Evolutionary conservation across 2,329 filamentous ascomycete species (phyloP), one percentile per base, ranked within the genome.

Genomic region (Monilinia aucupariae): DNA sequence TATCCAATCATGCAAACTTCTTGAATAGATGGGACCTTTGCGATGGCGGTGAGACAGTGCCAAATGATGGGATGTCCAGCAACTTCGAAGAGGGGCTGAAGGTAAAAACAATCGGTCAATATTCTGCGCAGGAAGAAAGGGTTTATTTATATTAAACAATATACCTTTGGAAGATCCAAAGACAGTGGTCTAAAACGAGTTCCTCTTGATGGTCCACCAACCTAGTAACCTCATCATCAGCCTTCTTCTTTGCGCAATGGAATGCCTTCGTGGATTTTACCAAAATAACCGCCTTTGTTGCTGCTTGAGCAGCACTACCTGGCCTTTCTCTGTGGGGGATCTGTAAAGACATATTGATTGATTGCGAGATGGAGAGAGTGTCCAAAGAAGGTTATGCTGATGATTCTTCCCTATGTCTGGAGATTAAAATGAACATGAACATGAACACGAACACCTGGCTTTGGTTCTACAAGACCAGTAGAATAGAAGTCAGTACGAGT

Each of bases 1-100:
- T 99, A 99, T 74, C 94, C 94, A 74, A 99, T 96, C 74, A 99
- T 88, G 81, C 94, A 92, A 71, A 99, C 93, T 78, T 99, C 94
- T 75, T 92, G 90, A 77, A 99, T 91, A 73, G 90, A 89, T 72
- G 91, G 89, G 65, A 97, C 90, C 76, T 92, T 96, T 69, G 90
- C 87, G 73, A 97, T 85, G 73, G 94, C 92, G 73, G 89, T 90
- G 75, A 99, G 85, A 82, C 92, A 96, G 82, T 99, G 94, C 84
- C 92, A 93, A 81, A 97, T 92, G 80, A 99, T 97, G 71, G 93
- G 92, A 78, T 99, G 94, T 71, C 94, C 94, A 70, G 94, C 94
- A 74, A 99, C 92, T 77, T 97, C 93, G 81, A 99, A 97, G 71
- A 99, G 90, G 68, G 94, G 94, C 91, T 96, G 72, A 64, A 22